Conservation (phyloP, 106 monocot species). For the Triglochin maritima region DNA sequence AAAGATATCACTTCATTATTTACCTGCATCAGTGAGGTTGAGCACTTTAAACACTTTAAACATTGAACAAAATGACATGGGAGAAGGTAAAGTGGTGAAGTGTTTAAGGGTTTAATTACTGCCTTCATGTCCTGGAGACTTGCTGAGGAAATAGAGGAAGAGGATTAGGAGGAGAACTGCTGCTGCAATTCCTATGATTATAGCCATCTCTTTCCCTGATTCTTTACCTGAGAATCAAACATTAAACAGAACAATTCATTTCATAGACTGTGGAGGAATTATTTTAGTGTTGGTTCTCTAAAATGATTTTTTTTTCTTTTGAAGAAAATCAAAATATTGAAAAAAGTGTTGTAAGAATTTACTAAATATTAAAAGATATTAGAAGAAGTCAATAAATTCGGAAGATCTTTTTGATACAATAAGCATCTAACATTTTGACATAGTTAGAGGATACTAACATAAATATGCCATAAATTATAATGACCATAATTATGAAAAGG, state of each 20-base stretch:
- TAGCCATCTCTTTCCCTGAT: constrained; percentile 5
- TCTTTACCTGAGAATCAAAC: not conserved
- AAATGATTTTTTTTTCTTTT: no score
- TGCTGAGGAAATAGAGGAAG: constrained; percentile 5
- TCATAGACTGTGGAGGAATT: not conserved
- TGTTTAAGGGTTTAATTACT: constrained; percentile 1
- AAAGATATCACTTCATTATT: not conserved
- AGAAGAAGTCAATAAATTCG: no score
- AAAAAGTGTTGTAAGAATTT: no score
- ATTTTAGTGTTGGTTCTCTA: no score
- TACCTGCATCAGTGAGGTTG: not conserved
- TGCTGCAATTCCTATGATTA: constrained; percentile 7
- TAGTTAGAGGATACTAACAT: no score
- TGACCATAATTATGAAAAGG: no score
- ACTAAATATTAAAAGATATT: no score
- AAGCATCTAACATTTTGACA: no score
- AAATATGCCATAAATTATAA: no score
- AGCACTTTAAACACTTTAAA: not conserved
- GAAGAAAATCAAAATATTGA: no score
- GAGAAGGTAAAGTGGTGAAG: not conserved
- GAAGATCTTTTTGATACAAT: no score
- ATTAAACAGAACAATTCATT: not conserved
- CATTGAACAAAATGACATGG: not conserved
- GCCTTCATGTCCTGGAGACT: not conserved
- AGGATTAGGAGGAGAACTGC: constrained; percentile 8